These are phyloP conservation scores for Dendryphion nanum DNA, from an alignment of 2,329 filamentous ascomycete species.

Conservation along the genomic window DNA sequence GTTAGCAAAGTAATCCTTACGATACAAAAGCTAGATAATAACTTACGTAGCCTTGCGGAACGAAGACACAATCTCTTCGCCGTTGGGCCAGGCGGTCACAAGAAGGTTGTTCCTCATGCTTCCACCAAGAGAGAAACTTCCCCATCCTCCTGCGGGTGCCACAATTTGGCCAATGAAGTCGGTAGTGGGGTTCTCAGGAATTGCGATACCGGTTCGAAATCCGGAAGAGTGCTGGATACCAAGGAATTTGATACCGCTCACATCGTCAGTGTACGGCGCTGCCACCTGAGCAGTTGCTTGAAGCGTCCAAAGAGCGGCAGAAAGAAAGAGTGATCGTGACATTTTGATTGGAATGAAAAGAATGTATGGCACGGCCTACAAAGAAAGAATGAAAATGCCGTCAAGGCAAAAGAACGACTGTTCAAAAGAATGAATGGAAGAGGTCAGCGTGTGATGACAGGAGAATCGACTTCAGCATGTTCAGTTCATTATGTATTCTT, in stretches of 20 bases:
- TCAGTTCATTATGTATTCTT: neutral
- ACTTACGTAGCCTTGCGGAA: conserved; percentile 43
- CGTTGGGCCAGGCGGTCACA: conserved; percentile 55
- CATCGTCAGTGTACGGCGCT: conserved; percentile 27
- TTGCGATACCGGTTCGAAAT: conserved; percentile 51
- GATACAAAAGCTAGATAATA: neutral
- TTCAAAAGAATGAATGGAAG: conserved; percentile 10
- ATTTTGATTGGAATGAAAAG: neutral
- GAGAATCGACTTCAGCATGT: neutral
- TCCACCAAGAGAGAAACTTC: conserved; percentile 49
- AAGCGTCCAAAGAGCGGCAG: neutral
- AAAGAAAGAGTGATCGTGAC: neutral
- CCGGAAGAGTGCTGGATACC: conserved; percentile 35
- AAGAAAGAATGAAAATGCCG: conserved; percentile 16
- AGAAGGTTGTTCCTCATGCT: conserved; percentile 52
- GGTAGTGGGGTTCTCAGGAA: conserved; percentile 48
- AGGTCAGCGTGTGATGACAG: conserved; percentile 1
- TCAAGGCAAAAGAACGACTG: conserved; percentile 28
- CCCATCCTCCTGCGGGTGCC: conserved; percentile 49
- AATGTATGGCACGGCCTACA: conserved; percentile 1
- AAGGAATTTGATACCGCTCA: conserved; percentile 35
- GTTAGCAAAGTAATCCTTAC: neutral
- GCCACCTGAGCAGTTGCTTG: conserved; percentile 23
- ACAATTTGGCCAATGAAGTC: conserved; percentile 57
- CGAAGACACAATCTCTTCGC: conserved; percentile 46